A percentile compares a stretch with the other conserved stretches of the same genome.
phyloP scores from a whole-genome alignment of 345 rosid genomes.

The Hibiscus mutabilis region DNA sequence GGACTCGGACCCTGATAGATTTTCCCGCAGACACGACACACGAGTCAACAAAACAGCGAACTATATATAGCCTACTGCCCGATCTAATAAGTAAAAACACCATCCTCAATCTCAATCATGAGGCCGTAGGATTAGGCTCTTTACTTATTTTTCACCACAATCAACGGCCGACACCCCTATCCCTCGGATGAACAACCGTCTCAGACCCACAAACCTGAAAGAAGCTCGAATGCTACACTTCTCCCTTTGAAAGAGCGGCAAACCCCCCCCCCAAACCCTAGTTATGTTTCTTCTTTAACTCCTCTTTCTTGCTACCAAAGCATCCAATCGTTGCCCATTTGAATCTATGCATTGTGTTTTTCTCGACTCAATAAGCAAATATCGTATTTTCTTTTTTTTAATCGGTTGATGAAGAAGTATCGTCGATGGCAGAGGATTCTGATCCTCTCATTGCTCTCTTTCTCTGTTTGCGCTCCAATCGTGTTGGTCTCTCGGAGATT shows the following conservation, averaged over 20 bases:
- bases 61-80: too few species aligned
- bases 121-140: neutral
- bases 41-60: neutral
- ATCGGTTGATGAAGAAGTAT: conserved; percentile 56
- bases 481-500: conserved; percentile 52
- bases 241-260: conserved; percentile 6
- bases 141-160: neutral
- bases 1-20: neutral
- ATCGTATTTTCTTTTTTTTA: neutral
- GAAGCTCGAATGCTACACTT: conserved; percentile 14
- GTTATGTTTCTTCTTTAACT: neutral
- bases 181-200: neutral
- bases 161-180: neutral
- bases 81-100: neutral
- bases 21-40: neutral
- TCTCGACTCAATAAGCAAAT: conserved; percentile 1
- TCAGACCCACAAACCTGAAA: conserved; percentile 26
- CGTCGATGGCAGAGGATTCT: conserved; percentile 76
- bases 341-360: conserved; percentile 26
- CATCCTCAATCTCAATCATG: neutral
- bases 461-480: conserved; percentile 70
- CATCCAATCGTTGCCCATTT: conserved; percentile 21
- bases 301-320: conserved; percentile 28
- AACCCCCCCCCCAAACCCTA: neutral
- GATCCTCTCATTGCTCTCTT: conserved; percentile 64